Conservation (phyloP, 179 eudicot species). For the Gypsophila paniculata region DNA sequence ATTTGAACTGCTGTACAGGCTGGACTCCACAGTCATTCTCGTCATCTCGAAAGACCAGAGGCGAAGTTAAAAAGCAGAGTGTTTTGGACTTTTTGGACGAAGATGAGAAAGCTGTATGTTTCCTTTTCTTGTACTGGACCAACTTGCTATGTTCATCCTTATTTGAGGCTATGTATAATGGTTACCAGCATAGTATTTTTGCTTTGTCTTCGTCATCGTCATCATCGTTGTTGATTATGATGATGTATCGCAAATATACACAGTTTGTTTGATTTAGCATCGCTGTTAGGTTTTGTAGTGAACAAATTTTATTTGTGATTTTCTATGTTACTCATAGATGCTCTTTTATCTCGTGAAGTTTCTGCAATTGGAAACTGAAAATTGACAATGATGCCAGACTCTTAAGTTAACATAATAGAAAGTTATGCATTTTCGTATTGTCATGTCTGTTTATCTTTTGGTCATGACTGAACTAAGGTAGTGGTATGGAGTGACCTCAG, state of each 20-base stretch:
- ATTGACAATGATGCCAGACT: background rate
- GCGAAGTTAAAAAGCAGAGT: conserved; percentile 65
- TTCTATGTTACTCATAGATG: background rate
- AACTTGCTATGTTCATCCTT: conserved; percentile 6
- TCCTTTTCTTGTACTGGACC: background rate
- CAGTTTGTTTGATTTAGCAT: background rate
- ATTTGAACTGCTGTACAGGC: conserved; percentile 42
- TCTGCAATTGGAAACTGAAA: background rate
- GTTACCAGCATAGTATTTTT: conserved; percentile 2
- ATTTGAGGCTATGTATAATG: background rate
- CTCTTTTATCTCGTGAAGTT: background rate
- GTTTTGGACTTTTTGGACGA: conserved; percentile 78
- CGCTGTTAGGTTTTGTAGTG: background rate
- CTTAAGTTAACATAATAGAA: too few relatives aligned
- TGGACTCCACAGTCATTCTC: conserved; percentile 91
- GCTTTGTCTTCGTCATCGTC: background rate
- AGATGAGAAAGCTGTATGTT: conserved; percentile 80
- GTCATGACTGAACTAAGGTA: background rate
- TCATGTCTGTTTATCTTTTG: background rate
- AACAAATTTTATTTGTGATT: background rate
- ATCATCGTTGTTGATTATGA: background rate
- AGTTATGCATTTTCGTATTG: too few relatives aligned
- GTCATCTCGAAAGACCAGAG: conserved; percentile 87
- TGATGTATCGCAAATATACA: background rate
- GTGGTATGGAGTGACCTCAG: background rate